Evolutionary conservation across 345 rosid genomes (phyloP).

Genomic region (Lenwebbia sp.): DNA sequence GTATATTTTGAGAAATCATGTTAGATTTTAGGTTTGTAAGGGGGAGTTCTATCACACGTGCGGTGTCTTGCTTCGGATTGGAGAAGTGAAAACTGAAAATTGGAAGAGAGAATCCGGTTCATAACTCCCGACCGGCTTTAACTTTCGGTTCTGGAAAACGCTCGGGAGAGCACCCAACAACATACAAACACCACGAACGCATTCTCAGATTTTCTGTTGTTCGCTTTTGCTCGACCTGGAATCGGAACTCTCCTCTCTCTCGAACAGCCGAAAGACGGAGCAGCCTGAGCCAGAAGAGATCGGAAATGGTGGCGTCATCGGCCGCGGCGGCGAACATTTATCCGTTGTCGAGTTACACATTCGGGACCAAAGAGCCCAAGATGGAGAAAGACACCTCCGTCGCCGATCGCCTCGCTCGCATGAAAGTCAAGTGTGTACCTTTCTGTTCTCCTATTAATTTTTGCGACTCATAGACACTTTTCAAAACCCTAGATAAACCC

Average conservation of each 20-base stretch:
- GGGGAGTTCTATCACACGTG: too few species aligned
- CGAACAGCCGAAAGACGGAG: not conserved
- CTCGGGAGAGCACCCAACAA: not conserved
- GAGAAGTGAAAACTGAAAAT: too few species aligned
- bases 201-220: not conserved
- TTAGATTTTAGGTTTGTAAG: too few species aligned
- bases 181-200: not conserved
- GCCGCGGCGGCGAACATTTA: constrained; percentile 89
- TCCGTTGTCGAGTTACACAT: constrained; percentile 89
- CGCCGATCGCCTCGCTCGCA: constrained; percentile 96
- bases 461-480: not conserved
- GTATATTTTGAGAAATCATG: too few species aligned
- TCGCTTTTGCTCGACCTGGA: not conserved
- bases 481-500: constrained; percentile 38
- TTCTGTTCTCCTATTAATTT: not conserved
- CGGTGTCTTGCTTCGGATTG: too few species aligned
- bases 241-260: not conserved
- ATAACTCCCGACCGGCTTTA: not conserved
- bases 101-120: not conserved
- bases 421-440: constrained; percentile 77
- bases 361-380: constrained; percentile 94
- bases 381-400: constrained; percentile 94
- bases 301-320: constrained; percentile 57
- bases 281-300: not conserved
- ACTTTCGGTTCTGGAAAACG: not conserved